Evolutionary conservation across 495 filamentous ascomycete species (phyloP), one percentile per base, ranked within the genome.

Genomic region (Rhypophila decipiens): DNA sequence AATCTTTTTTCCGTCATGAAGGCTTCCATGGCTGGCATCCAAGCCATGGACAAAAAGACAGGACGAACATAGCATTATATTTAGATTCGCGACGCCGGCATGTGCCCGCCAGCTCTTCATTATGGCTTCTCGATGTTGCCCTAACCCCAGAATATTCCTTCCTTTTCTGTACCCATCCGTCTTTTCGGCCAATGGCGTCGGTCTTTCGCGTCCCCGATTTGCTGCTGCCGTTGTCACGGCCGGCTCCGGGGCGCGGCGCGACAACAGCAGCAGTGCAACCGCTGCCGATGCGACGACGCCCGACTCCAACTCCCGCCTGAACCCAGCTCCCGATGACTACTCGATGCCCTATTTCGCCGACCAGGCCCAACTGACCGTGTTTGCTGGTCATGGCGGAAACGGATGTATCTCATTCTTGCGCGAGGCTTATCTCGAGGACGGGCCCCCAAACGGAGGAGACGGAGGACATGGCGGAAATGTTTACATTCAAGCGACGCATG

Each of bases 361-460:
- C 65, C 84, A 87, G 59, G 90, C 90, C 45, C 76, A 78, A 27
- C 61, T 96, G 7, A 85, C 76, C 5, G 58, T 96, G 20, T 71
- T 84, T 47, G 82, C 90, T 7, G 93, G 93, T 4, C 55, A 73
- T 20, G 93, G 93, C 13, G 93, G 93, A 0, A 77, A 95, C 55
- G 93, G 93, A 42, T 98, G 93, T 60, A 85, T 96, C 42, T 90
- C 93, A 0, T 98, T 94, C 63, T 71, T 94, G 31, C 82, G 90
- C 2, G 93, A 98, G 55, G 90, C 90, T 48, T 97, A 80, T 63
- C 73, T 96, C 19, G 76, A 81, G 39, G 77, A 88, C 44, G 93
- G 93, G 0, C 91, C 91, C n/a, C 74, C 93, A n/a, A 96, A 97
- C 65, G 94, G 93, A 39, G 93, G 93, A 40, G 88, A 97, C 64